Percentiles rank a stretch among this genome's conserved stretches.
Conservation (phyloP, 2,329 filamentous ascomycete genomes). For the Xylariales sp. region DNA sequence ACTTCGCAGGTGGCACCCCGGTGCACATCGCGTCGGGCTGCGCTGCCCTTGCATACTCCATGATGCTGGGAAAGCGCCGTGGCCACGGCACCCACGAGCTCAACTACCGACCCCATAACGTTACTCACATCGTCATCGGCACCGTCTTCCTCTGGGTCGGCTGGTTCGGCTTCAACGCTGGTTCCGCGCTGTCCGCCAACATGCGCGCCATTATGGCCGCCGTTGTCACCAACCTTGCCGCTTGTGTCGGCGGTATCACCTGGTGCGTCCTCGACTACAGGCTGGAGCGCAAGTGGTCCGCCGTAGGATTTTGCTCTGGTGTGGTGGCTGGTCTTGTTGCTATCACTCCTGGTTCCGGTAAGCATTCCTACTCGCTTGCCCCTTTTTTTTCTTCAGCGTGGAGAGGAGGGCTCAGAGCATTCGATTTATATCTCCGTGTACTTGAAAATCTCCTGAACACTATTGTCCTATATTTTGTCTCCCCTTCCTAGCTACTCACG, state of each 20-base stretch:
- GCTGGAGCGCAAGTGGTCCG: slow-evolving; percentile 87
- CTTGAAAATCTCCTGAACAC: no score
- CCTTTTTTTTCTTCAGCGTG: no score
- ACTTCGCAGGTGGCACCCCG: slow-evolving; percentile 86
- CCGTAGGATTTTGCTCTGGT: slow-evolving; percentile 88
- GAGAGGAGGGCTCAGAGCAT: no score
- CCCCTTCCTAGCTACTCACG: no score
- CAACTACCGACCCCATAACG: slow-evolving; percentile 90
- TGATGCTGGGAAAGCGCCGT: slow-evolving; percentile 83
- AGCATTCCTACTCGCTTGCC: slow-evolving; percentile 12
- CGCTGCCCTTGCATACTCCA: slow-evolving; percentile 77
- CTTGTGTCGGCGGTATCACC: slow-evolving; percentile 78
- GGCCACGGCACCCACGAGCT: slow-evolving; percentile 84
- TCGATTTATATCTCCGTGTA: no score
- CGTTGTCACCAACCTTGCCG: slow-evolving; percentile 79
- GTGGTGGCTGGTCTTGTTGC: slow-evolving; percentile 83
- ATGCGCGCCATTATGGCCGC: slow-evolving; percentile 83
- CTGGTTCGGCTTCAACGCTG: slow-evolving; percentile 94
- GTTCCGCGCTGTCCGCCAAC: slow-evolving; percentile 76
- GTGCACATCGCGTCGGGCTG: slow-evolving; percentile 83
- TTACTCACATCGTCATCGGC: slow-evolving; percentile 86
- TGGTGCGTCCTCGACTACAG: slow-evolving; percentile 90
- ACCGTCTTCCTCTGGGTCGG: slow-evolving; percentile 94
- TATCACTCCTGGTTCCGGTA: slow-evolving; percentile 81
- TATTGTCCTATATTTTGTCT: no score